Percentiles rank a stretch among this genome's conserved stretches.
phyloP scores from a whole-genome alignment of 1,139 yeast species.

The Taiozyma onychis region DNA sequence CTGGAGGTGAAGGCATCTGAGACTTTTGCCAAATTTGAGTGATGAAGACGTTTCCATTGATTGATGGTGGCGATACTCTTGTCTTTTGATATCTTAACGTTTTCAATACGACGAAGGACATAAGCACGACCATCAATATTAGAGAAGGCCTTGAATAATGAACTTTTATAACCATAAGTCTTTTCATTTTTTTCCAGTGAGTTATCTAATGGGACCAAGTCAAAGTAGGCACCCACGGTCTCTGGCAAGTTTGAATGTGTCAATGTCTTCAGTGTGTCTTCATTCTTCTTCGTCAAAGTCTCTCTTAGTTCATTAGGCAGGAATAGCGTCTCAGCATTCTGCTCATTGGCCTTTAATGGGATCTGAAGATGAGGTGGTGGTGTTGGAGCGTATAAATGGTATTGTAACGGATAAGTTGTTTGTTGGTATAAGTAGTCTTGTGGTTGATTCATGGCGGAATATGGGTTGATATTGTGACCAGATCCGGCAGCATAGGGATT shows the following conservation, averaged over 20 bases:
- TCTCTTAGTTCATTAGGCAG: conserved; percentile 72
- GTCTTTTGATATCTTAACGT: conserved; percentile 56
- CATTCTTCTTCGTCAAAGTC: conserved; percentile 65
- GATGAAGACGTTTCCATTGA: conserved; percentile 45
- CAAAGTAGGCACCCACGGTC: conserved; percentile 76
- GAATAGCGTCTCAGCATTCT: conserved; percentile 63
- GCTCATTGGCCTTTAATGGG: conserved; percentile 63
- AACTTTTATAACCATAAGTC: conserved; percentile 55
- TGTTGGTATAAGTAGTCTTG: conserved; percentile 14
- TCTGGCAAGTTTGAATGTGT: conserved; percentile 64
- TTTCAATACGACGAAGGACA: conserved; percentile 67
- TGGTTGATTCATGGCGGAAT: conserved; percentile 7
- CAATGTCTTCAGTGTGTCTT: conserved; percentile 70
- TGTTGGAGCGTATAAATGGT: conserved; percentile 85
- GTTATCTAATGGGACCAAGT: conserved; percentile 76
- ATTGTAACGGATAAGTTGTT: conserved; percentile 59
- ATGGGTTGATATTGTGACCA: conserved; percentile 5
- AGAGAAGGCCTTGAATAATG: conserved; percentile 76
- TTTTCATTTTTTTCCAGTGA: conserved; percentile 46
- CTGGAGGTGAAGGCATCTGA: conserved; percentile 85
- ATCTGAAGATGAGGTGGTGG: conserved; percentile 69
- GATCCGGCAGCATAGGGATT: conserved; percentile 8
- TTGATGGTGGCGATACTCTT: conserved; percentile 43
- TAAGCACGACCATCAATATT: conserved; percentile 76
- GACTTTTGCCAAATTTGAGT: conserved; percentile 59